Percentiles rank a stretch among this genome's conserved stretches.
phyloP scores from a whole-genome alignment of 1,284 basidiomycete species.

The Athelia psychrophila region DNA sequence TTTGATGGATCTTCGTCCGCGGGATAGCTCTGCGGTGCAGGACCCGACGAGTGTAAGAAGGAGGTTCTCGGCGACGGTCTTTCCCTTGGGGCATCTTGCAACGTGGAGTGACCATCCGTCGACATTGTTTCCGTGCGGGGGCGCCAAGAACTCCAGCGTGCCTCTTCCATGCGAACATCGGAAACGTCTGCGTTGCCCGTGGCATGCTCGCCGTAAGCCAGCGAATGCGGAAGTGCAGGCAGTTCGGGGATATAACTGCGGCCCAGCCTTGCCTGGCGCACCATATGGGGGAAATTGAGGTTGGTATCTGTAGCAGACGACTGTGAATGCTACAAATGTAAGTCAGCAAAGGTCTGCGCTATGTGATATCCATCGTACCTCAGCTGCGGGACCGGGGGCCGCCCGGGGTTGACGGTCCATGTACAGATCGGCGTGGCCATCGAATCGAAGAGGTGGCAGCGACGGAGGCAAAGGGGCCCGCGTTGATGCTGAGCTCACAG shows the following conservation, averaged over 20 bases:
- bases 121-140: background rate
- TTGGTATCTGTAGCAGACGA: background rate
- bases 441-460: conserved; percentile 20
- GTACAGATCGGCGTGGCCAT: conserved; percentile 10
- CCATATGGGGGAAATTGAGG: background rate
- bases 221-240: background rate
- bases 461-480: conserved; percentile 9
- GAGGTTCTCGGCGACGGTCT: too few relatives aligned
- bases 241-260: background rate
- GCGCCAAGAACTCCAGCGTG: background rate
- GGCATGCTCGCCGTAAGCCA: background rate
- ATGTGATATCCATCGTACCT: background rate
- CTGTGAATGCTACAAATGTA: background rate
- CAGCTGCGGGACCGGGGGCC: background rate
- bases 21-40: too few relatives aligned
- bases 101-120: too few relatives aligned
- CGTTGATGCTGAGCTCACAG: conserved; percentile 1
- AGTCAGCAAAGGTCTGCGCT: background rate
- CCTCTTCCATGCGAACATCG: background rate
- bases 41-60: too few relatives aligned
- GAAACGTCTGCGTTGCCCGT: background rate
- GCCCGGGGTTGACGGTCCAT: background rate
- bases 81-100: too few relatives aligned
- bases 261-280: background rate
- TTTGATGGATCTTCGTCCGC: too few relatives aligned